Percentiles rank a stretch among this genome's conserved stretches.
Conservation (phyloP, 2,329 filamentous ascomycete genomes). For the Coniochaeta sp. region DNA sequence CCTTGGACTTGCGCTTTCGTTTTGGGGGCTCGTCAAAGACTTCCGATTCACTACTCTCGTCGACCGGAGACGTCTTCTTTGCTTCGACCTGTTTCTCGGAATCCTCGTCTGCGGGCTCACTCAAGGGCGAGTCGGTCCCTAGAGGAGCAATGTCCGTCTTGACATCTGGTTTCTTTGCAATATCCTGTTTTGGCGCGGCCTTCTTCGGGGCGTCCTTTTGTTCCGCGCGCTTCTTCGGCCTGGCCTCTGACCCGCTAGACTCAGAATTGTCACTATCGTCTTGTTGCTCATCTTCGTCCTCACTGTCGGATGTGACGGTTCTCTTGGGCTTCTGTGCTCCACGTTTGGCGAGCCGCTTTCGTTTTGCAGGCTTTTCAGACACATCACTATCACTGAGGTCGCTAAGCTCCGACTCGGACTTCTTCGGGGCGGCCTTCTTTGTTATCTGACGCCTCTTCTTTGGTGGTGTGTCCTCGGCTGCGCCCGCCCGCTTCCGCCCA, state of each 20-base stretch:
- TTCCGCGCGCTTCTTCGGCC: constrained; percentile 11
- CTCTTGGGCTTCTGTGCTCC: background rate
- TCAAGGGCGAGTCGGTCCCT: constrained; percentile 5
- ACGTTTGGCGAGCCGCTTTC: constrained; percentile 4
- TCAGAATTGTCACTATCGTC: constrained; percentile 9
- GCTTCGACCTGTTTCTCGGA: constrained; percentile 3
- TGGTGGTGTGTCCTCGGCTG: constrained; percentile 9
- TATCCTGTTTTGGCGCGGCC: constrained; percentile 3
- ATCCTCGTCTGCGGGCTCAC: constrained; percentile 1
- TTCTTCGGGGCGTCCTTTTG: constrained; percentile 3
- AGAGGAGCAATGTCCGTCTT: constrained; percentile 1
- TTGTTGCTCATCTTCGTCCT: constrained; percentile 17
- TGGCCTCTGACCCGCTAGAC: constrained; percentile 3
- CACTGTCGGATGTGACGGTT: constrained; percentile 21
- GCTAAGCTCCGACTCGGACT: constrained; percentile 16
- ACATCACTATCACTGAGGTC: constrained; percentile 11
- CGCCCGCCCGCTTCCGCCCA: constrained; percentile 20
- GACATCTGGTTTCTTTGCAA: background rate
- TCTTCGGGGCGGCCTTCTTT: constrained; percentile 5
- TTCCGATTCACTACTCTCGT: constrained; percentile 3
- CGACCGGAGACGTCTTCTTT: constrained; percentile 13
- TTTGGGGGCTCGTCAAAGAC: constrained; percentile 33
- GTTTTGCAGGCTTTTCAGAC: constrained; percentile 20
- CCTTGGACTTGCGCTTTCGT: constrained; percentile 44
- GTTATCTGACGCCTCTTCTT: constrained; percentile 9